Conservation (phyloP, 2,329 filamentous ascomycete species). For the Graphiopsis chlorocephala region DNA sequence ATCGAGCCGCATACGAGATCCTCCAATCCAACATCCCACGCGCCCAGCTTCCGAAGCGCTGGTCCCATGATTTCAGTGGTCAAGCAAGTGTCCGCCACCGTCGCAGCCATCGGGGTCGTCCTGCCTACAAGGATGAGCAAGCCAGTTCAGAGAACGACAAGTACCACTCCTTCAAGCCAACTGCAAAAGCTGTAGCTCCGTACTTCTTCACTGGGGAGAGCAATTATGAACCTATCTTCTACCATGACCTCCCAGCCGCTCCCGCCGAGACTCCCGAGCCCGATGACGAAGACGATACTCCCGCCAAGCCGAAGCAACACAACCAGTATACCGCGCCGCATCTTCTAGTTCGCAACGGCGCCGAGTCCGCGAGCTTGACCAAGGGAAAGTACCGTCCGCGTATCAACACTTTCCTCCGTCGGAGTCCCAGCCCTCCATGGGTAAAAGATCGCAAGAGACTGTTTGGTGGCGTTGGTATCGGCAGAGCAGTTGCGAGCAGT, state of each 20-base stretch:
- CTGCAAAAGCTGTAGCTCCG: conserved; percentile 15
- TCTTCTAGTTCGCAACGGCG: conserved; percentile 29
- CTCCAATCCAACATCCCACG: conserved; percentile 29
- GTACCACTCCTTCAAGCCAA: conserved; percentile 20
- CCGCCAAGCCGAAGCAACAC: conserved; percentile 20
- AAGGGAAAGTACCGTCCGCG: conserved; percentile 15
- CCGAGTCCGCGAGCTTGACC: conserved; percentile 20
- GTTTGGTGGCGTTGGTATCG: conserved; percentile 15
- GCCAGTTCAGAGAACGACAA: conserved; percentile 18
- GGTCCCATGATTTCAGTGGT: conserved; percentile 40
- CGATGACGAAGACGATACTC: not conserved
- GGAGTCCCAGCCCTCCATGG: conserved; percentile 14
- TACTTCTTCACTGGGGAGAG: conserved; percentile 32
- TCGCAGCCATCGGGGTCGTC: conserved; percentile 39
- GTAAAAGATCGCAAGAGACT: conserved; percentile 15
- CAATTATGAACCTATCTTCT: conserved; percentile 24
- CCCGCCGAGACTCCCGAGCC: not conserved
- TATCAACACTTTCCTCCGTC: conserved; percentile 19
- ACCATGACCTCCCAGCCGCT: conserved; percentile 14
- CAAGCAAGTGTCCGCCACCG: conserved; percentile 32
- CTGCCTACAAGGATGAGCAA: conserved; percentile 28
- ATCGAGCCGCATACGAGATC: conserved; percentile 37
- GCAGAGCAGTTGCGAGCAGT: not conserved
- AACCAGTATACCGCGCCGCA: conserved; percentile 31
- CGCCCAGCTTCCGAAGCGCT: conserved; percentile 31